These are phyloP conservation scores for Rhodotorula sp. DNA, from an alignment of 1,284 basidiomycete genomes.

Conservation along the genomic window DNA sequence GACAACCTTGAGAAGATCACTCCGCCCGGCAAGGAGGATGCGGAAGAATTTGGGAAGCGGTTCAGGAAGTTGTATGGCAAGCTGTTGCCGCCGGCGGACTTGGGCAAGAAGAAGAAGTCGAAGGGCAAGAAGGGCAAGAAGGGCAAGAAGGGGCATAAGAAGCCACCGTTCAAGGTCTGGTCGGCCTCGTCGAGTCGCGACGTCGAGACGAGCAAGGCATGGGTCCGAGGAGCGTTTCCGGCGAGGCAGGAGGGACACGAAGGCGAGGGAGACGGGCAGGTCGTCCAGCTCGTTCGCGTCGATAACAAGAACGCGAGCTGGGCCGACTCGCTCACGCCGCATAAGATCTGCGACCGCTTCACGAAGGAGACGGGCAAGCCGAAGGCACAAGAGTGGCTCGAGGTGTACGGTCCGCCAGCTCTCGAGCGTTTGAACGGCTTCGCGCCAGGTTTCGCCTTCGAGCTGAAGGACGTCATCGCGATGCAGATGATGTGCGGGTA, in stretches of 20 bases:
- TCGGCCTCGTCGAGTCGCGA: slow-evolving; percentile 51
- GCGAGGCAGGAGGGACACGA: slow-evolving; percentile 49
- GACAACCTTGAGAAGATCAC: slow-evolving; percentile 70
- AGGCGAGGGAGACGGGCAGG: slow-evolving; percentile 50
- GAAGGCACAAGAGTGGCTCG: slow-evolving; percentile 50
- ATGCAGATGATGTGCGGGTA: slow-evolving; percentile 53
- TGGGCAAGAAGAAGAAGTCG: slow-evolving; percentile 33
- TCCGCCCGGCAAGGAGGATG: slow-evolving; percentile 49
- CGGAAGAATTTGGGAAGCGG: slow-evolving; percentile 48
- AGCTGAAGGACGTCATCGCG: slow-evolving; percentile 49
- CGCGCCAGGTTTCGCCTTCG: slow-evolving; percentile 44
- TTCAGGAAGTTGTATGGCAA: slow-evolving; percentile 48
- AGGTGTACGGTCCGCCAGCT: slow-evolving; percentile 46
- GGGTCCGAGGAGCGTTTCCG: slow-evolving; percentile 52
- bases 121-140: slow-evolving; percentile 30
- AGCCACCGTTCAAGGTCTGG: slow-evolving; percentile 46
- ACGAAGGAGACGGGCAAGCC: slow-evolving; percentile 50
- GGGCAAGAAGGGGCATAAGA: slow-evolving; percentile 20
- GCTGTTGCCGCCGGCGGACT: slow-evolving; percentile 47
- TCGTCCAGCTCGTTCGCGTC: slow-evolving; percentile 51
- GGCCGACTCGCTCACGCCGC: slow-evolving; percentile 51
- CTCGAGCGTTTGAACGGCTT: slow-evolving; percentile 44
- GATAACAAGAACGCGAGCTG: slow-evolving; percentile 51
- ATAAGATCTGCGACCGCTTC: slow-evolving; percentile 53
- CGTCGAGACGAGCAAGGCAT: slow-evolving; percentile 50